Percentiles rank a stretch among this genome's conserved stretches.
Conservation (phyloP, 2,329 filamentous ascomycete genomes). For the Bisporella sp. region DNA sequence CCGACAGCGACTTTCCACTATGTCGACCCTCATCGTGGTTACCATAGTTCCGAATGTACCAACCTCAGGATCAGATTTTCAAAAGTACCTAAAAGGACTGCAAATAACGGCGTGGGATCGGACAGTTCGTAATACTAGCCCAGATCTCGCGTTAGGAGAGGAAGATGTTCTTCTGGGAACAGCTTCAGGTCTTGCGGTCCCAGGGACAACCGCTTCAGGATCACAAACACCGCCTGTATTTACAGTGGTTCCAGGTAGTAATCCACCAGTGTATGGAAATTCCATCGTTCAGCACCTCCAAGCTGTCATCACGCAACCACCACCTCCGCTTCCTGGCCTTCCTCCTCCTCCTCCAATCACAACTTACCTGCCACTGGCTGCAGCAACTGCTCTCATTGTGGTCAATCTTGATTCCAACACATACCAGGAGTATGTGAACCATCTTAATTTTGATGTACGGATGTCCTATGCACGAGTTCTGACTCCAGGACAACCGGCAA, state of each 20-base stretch:
- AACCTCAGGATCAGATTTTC: not conserved
- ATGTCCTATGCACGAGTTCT: not conserved
- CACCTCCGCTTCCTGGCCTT: not conserved
- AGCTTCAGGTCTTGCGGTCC: not conserved
- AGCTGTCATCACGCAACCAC: not conserved
- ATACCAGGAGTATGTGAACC: not conserved
- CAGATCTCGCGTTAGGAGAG: not conserved
- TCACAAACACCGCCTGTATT: not conserved
- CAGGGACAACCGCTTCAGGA: not conserved
- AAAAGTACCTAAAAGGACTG: not conserved
- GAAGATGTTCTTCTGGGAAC: not conserved
- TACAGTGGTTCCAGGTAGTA: not conserved
- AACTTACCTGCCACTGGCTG: not conserved
- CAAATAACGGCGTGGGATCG: not conserved
- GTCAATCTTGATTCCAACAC: not conserved
- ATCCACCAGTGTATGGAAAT: not conserved
- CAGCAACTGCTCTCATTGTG: not conserved
- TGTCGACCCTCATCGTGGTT: not conserved
- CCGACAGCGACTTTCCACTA: not conserved
- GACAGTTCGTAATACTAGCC: not conserved
- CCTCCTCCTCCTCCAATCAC: not conserved
- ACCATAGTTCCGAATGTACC: not conserved
- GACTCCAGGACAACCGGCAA: not conserved
- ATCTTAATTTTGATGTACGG: not conserved
- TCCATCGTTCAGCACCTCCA: not conserved